Base-by-base conservation (phyloP, 768 basidiomycete species). In the Antrodiella citrinella region DNA sequence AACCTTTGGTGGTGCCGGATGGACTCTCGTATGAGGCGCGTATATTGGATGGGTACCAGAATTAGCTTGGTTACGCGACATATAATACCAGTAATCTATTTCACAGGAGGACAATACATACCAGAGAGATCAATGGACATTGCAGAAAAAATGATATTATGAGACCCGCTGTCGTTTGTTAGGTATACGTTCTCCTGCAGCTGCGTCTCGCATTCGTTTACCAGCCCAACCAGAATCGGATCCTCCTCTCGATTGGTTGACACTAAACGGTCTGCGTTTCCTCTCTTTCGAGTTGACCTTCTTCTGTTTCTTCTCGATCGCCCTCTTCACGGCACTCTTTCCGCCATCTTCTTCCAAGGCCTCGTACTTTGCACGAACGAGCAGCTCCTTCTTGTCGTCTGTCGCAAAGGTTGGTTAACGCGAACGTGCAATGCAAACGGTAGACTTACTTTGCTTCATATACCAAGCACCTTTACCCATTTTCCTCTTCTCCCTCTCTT, bases 261-360 rank as follows among this genome's bases (percentile, higher is more conserved):
- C 44, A 35, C 46, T 49, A 62, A 82, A 84, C 11, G 93, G 93
- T 48, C 91, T 72, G 50, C 77, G 82, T 59, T 80, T 86, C 68
- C 94, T 95, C 72, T 95, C 93, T 65, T 87, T 92, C 66, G 91
- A 89, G 46, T 76, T 76, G 18, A 84, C 70, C 72, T 93, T 95
- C 65, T 80, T 89, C 67, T 88, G 82, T 65, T 82, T 92, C 76
- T 88, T 94, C 58, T 89, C 89, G 23, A 95, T 81, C 4, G 81
- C 89, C 66, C 86, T 92, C 62, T 86, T 89, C 47, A 94, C 87
- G 0, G 91, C 90, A 3, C 74, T 68, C 55, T 79, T 81, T 5
- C 94, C 92, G 3, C 91, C 92, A 50, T 77, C 71, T 15, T 76
- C 75, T 3, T 86, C 83, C 40, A 93, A 73, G 4, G 85, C 85